Evolutionary conservation across 371 early-diverging fungal genomes (phyloP).

Genomic region (Zychaea mexicana): DNA sequence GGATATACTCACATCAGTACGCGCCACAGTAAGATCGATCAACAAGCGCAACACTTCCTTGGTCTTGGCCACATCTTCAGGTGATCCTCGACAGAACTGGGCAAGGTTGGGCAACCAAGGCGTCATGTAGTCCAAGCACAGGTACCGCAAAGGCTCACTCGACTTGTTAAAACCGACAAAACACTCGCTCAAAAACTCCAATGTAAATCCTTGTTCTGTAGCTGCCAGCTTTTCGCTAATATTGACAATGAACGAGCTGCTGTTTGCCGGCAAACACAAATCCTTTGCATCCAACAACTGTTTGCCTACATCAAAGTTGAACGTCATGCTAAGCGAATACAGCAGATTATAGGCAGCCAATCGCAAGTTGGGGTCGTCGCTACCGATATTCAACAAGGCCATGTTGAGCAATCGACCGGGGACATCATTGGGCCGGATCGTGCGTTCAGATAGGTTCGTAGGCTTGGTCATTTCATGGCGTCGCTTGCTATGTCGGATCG

Average conservation of each 20-base stretch:
- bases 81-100: constrained; percentile 57
- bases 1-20: constrained; percentile 61
- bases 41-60: constrained; percentile 77
- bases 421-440: constrained; percentile 88
- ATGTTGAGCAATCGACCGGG: constrained; percentile 92
- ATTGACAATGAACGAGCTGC: constrained; percentile 75
- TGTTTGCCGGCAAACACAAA: constrained; percentile 90
- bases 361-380: constrained; percentile 79
- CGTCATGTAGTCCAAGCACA: constrained; percentile 87
- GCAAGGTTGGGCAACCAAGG: constrained; percentile 89
- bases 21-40: constrained; percentile 84
- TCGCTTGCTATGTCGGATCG: constrained; percentile 74
- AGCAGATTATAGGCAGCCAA: constrained; percentile 89
- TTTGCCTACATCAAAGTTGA: constrained; percentile 84
- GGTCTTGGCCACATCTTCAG: constrained; percentile 58
- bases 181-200: constrained; percentile 89
- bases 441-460: constrained; percentile 64
- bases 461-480: constrained; percentile 73
- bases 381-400: constrained; percentile 86
- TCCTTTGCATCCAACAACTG: constrained; percentile 82
- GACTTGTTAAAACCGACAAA: constrained; percentile 86
- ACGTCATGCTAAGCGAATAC: constrained; percentile 79
- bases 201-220: constrained; percentile 78
- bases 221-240: constrained; percentile 83
- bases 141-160: constrained; percentile 71